phyloP scores from a whole-genome alignment of 1,139 yeast genomes.

The Pneumocystis wakefieldiae region DNA sequence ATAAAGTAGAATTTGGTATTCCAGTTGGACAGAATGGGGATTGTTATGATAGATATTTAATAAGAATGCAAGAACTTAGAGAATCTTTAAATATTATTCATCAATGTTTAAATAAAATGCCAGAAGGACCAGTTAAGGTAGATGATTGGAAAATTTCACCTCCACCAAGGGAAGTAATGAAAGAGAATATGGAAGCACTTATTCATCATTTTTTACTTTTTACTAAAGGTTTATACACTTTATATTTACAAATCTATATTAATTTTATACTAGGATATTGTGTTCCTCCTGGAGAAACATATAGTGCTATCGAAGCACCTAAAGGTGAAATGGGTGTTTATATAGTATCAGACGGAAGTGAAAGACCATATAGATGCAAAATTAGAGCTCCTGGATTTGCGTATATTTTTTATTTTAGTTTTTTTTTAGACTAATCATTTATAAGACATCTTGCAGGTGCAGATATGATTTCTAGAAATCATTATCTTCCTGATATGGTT shows the following conservation, averaged over 20 bases:
- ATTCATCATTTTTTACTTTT: slow-evolving; percentile 78
- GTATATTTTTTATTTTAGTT: slow-evolving; percentile 70
- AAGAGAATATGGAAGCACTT: slow-evolving; percentile 85
- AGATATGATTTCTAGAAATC: slow-evolving; percentile 74
- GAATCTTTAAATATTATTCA: slow-evolving; percentile 78
- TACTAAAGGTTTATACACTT: slow-evolving; percentile 42
- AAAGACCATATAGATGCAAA: slow-evolving; percentile 84
- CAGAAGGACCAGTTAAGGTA: slow-evolving; percentile 82
- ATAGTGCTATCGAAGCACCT: slow-evolving; percentile 86
- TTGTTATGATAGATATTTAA: slow-evolving; percentile 77
- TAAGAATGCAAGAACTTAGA: slow-evolving; percentile 85
- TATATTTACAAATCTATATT: background rate
- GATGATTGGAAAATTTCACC: slow-evolving; percentile 79
- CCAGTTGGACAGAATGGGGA: slow-evolving; percentile 83
- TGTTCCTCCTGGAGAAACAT: slow-evolving; percentile 84
- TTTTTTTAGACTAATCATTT: slow-evolving; percentile 44
- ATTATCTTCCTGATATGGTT: slow-evolving; percentile 81
- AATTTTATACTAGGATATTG: slow-evolving; percentile 34
- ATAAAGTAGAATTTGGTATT: slow-evolving; percentile 68
- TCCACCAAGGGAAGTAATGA: slow-evolving; percentile 70
- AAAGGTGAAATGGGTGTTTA: slow-evolving; percentile 92
- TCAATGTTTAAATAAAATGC: slow-evolving; percentile 84
- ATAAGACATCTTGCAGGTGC: slow-evolving; percentile 57
- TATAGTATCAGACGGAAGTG: slow-evolving; percentile 77
- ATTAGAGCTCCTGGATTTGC: slow-evolving; percentile 91